Evolutionary conservation across 495 filamentous ascomycete species (phyloP), one percentile per base, ranked within the genome.

Genomic region (Penicillium antarcticum): DNA sequence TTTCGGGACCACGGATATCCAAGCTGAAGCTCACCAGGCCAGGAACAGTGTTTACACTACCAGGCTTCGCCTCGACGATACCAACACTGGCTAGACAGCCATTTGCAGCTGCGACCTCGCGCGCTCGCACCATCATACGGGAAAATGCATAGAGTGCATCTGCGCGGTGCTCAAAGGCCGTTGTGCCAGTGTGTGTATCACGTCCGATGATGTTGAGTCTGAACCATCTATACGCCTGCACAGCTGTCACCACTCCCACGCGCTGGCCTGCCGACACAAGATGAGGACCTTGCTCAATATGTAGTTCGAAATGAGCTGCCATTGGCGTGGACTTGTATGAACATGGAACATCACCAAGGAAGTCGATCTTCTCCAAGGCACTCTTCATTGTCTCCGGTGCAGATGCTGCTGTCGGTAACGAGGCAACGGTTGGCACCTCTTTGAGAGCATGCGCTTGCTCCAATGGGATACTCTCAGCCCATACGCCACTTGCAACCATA

Each of bases 241-340:
- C 87, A 31, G 86, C 88, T 18, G 78, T 78, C 17, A 91, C 88
- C 5, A 89, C 78, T 7, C 87, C 88, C 19, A 91, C 79, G 33
- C 82, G 83, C 55, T 84, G 75, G 16, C 73, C 67, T 18, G 80
- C 75, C 2, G 72, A 68, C 45, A 89, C 80, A 2, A 92, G 76
- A 35, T 86, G 80, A 13, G 87, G 87, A 0, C 87, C 87, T 67
- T 92, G 88, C 60, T 92, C 88, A 47, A 92, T 91, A 58, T 92
- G 88, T 4, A 91, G 71, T 61, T 94, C 88, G 65, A 92, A 92
- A 62, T 91, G 87, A 1, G 88, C 88, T 14, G 81, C 89, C 72
- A 92, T 83, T 0, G 86, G 87, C 11, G 80, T 84, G 40, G 76
- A 66, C 52, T 78, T 72, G 62, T 86, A 76, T 40, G 76, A 82